A percentile compares a stretch with the other conserved stretches of the same genome.
phyloP scores from a whole-genome alignment of 1,284 basidiomycete species.

The Malassezia obtusa region DNA sequence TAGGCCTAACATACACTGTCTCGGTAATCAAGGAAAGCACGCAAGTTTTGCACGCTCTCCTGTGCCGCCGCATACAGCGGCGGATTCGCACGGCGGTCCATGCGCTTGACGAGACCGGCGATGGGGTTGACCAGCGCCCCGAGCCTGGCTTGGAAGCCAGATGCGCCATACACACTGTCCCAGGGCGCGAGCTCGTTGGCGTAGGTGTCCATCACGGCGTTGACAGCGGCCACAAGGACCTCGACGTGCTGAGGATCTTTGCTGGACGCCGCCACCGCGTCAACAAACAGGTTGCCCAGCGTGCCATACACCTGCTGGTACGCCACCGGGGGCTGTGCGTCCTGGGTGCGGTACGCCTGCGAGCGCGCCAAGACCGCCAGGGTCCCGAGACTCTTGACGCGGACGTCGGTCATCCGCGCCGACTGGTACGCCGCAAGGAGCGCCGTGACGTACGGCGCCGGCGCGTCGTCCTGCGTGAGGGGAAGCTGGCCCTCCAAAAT shows the following conservation, averaged over 20 bases:
- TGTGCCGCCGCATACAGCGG: slow-evolving; percentile 2
- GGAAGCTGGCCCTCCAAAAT: slow-evolving; percentile 25
- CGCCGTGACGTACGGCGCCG: slow-evolving; percentile 21
- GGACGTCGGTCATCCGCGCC: slow-evolving; percentile 24
- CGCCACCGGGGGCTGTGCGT: not conserved
- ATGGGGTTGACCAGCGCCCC: slow-evolving; percentile 56
- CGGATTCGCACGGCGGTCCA: slow-evolving; percentile 1
- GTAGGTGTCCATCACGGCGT: slow-evolving; percentile 85
- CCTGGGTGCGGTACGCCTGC: slow-evolving; percentile 17
- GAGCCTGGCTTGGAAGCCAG: slow-evolving; percentile 55
- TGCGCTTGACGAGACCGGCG: slow-evolving; percentile 50
- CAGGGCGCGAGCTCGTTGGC: slow-evolving; percentile 77
- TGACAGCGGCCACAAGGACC: slow-evolving; percentile 66
- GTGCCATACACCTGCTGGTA: slow-evolving; percentile 1
- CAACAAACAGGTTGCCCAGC: slow-evolving; percentile 8
- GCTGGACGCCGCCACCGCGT: not conserved
- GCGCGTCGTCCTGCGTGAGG: slow-evolving; percentile 1
- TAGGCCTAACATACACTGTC: not conserved
- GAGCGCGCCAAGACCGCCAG: slow-evolving; percentile 30
- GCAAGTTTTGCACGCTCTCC: slow-evolving; percentile 39
- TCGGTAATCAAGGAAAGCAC: slow-evolving; percentile 14
- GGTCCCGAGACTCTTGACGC: slow-evolving; percentile 29
- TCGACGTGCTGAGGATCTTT: slow-evolving; percentile 54
- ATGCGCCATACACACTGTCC: slow-evolving; percentile 65
- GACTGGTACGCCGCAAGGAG: slow-evolving; percentile 24